Evolutionary conservation across 768 basidiomycete species (phyloP).

Genomic region (Pleurotus salmoneostramineus): DNA sequence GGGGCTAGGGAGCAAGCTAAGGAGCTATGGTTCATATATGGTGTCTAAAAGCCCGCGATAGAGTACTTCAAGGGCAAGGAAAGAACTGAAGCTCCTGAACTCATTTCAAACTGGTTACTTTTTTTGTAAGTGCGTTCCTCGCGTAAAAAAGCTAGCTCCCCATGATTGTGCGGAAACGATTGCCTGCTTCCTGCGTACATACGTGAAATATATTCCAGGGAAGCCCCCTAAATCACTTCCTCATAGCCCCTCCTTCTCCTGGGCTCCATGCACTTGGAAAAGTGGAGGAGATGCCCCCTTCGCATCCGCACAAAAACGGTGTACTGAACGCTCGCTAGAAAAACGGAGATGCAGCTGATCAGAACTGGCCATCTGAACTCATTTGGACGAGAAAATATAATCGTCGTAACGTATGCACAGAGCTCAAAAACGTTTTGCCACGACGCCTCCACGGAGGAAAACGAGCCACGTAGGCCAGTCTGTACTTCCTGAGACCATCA

Average conservation of each 20-base stretch:
- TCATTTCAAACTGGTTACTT: no score
- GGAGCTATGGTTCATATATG: no score
- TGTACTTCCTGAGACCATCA: slow-evolving; percentile 15
- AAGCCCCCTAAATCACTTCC: neutral
- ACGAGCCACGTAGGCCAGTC: slow-evolving; percentile 15
- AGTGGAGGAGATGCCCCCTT: slow-evolving; percentile 20
- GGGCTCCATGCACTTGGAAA: neutral
- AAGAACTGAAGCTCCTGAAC: no score
- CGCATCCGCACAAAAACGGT: slow-evolving; percentile 18
- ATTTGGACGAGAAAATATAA: slow-evolving; percentile 20
- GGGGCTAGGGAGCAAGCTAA: no score
- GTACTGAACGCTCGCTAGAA: slow-evolving; percentile 13
- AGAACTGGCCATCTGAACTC: slow-evolving; percentile 21
- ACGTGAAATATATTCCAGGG: no score
- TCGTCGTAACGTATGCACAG: slow-evolving; percentile 18
- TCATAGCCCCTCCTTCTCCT: neutral
- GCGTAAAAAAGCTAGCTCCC: no score
- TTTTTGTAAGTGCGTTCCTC: no score
- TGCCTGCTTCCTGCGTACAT: no score
- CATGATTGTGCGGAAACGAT: no score
- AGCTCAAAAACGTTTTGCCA: slow-evolving; percentile 24
- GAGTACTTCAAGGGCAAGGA: no score
- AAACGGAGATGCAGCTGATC: slow-evolving; percentile 15
- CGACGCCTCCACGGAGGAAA: slow-evolving; percentile 22
- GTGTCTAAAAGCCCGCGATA: no score